Conservation (phyloP, 805 yeast genomes). For the Torulaspora delbrueckii region DNA sequence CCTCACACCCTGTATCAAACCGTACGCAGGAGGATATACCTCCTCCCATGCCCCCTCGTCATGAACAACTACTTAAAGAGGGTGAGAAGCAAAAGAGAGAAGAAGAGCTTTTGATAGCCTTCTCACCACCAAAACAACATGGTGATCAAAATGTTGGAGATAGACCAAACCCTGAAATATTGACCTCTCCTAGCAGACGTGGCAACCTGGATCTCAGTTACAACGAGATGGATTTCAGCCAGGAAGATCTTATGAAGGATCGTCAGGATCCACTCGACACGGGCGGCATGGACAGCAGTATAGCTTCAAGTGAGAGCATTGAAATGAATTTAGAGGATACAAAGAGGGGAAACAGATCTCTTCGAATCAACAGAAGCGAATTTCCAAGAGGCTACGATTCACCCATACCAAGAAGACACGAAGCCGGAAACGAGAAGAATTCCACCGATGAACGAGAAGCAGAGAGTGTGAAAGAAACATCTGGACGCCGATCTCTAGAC, state of each 20-base stretch:
- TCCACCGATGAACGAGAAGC: slow-evolving; percentile 2
- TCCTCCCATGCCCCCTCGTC: slow-evolving; percentile 22
- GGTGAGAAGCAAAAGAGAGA: background rate
- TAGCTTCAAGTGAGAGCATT: slow-evolving; percentile 30
- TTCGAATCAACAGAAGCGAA: background rate
- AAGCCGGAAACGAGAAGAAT: background rate
- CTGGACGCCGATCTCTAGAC: slow-evolving; percentile 25
- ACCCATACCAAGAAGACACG: slow-evolving; percentile 2
- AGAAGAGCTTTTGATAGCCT: slow-evolving; percentile 13
- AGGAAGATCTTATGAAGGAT: slow-evolving; percentile 8
- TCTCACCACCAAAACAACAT: slow-evolving; percentile 13
- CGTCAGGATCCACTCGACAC: slow-evolving; percentile 7
- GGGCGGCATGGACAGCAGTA: slow-evolving; percentile 13
- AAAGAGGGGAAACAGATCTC: slow-evolving; percentile 7
- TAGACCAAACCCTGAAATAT: background rate
- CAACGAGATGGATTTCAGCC: slow-evolving; percentile 21
- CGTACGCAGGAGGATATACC: slow-evolving; percentile 8
- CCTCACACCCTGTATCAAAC: background rate
- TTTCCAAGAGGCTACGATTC: background rate
- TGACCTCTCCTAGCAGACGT: slow-evolving; percentile 4
- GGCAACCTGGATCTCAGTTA: slow-evolving; percentile 17
- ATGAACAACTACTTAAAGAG: background rate
- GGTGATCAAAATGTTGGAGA: background rate
- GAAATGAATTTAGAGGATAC: slow-evolving; percentile 24
- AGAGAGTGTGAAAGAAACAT: slow-evolving; percentile 1